Evolutionary conservation across 2,329 filamentous ascomycete species (phyloP).

Genomic region (Sporothrix humicola): DNA sequence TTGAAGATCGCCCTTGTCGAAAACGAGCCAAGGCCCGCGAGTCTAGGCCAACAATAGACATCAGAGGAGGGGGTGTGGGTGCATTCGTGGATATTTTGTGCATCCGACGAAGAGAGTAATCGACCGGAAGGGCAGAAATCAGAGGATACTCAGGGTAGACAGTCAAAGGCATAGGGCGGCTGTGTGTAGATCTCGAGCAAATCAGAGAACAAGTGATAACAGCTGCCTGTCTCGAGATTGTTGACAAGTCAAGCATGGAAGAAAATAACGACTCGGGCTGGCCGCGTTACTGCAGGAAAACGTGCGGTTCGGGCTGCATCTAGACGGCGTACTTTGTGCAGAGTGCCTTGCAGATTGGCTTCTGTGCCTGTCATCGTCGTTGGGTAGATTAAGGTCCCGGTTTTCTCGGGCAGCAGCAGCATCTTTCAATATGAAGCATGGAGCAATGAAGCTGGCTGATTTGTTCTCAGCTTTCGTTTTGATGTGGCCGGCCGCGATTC

Average conservation of each 20-base stretch:
- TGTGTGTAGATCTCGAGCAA: neutral
- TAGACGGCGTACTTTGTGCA: slow-evolving; percentile 11
- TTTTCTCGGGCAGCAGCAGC: slow-evolving; percentile 26
- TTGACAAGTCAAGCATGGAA: neutral
- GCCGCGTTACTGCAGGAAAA: neutral
- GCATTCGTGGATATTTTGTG: slow-evolving; percentile 7
- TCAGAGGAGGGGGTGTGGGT: neutral
- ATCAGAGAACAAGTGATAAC: neutral
- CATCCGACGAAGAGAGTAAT: slow-evolving; percentile 3
- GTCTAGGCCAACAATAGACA: slow-evolving; percentile 20
- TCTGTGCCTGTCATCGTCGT: slow-evolving; percentile 5
- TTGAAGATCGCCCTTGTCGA: slow-evolving; percentile 29
- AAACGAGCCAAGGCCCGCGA: slow-evolving; percentile 23
- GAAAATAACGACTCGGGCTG: neutral
- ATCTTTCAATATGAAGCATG: neutral
- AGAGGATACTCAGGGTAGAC: neutral
- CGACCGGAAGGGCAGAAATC: neutral
- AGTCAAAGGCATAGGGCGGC: neutral
- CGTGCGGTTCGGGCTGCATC: slow-evolving; percentile 8
- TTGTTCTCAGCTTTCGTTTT: neutral
- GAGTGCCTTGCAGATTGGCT: slow-evolving; percentile 17
- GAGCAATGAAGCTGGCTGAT: neutral
- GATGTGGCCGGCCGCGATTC: slow-evolving; percentile 10
- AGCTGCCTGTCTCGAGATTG: neutral
- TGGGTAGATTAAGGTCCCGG: slow-evolving; percentile 13